Percentiles rank a stretch among this genome's conserved stretches.
Evolutionary conservation across 2,329 filamentous ascomycete species (phyloP).

Genomic region (Magnaporthales sp.): DNA sequence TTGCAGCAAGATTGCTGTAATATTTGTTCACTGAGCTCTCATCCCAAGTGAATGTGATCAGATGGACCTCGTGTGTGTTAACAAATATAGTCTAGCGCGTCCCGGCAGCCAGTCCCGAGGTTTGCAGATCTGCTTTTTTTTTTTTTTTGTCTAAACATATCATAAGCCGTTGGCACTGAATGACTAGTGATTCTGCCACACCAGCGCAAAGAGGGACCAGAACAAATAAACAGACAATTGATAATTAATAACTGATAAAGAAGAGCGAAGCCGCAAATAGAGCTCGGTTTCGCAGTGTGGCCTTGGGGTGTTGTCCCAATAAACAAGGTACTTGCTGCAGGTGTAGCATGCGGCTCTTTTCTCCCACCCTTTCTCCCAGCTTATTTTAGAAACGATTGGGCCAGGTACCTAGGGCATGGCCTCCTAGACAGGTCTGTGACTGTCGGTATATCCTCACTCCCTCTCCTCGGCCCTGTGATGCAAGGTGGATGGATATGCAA

Average conservation of each 20-base stretch:
- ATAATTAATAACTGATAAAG: neutral
- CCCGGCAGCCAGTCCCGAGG: neutral
- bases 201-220: neutral
- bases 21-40: neutral
- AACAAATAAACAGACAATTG: neutral
- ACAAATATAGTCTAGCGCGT: neutral
- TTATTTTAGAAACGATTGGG: neutral
- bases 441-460: neutral
- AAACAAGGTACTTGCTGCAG: conserved; percentile 1
- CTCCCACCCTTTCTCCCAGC: too few relatives aligned
- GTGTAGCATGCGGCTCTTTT: neutral
- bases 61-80: neutral
- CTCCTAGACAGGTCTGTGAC: neutral
- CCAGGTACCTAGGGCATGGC: neutral
- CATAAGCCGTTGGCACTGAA: neutral
- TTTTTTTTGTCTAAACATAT: neutral
- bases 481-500: neutral
- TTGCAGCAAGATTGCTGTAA: neutral
- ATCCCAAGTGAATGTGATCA: neutral
- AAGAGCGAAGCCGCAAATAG: neutral
- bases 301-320: neutral
- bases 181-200: neutral
- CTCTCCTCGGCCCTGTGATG: neutral
- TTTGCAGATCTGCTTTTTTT: neutral
- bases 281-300: neutral